Conservation (phyloP, 345 rosid genomes). For the Populus deltoides region DNA sequence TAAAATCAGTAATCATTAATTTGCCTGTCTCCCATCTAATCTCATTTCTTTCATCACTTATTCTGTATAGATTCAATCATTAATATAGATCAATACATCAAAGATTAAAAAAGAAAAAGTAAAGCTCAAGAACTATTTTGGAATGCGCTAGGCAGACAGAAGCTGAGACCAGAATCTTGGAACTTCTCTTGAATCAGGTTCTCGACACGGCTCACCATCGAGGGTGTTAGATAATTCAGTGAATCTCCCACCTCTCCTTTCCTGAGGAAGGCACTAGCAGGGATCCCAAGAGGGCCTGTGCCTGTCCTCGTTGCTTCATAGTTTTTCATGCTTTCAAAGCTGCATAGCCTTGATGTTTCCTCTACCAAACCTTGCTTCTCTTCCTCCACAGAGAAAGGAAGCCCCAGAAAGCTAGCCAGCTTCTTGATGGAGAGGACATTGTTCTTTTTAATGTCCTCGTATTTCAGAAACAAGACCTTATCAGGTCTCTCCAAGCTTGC, state of each 20-base stretch:
- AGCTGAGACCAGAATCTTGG: conserved; percentile 21
- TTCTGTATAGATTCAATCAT: background rate
- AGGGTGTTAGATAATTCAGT: conserved; percentile 23
- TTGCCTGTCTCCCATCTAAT: background rate
- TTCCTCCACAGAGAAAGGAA: conserved; percentile 19
- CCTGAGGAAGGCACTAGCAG: conserved; percentile 33
- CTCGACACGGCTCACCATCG: conserved; percentile 12
- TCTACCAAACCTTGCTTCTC: conserved; percentile 31
- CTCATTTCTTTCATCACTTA: background rate
- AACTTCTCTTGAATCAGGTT: conserved; percentile 14
- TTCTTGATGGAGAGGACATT: background rate
- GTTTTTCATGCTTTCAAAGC: conserved; percentile 41
- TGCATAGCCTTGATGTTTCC: conserved; percentile 26
- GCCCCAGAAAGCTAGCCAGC: conserved; percentile 29
- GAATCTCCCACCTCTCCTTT: conserved; percentile 38
- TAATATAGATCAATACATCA: background rate
- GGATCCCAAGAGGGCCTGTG: conserved; percentile 18
- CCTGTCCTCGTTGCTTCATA: conserved; percentile 40
- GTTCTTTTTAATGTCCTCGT: conserved; percentile 32
- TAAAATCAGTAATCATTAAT: background rate
- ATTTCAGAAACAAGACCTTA: conserved; percentile 32
- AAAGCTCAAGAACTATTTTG: background rate
- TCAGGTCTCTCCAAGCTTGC: conserved; percentile 20
- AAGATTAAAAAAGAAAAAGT: too few relatives aligned
- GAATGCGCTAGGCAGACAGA: background rate